phyloP scores from a whole-genome alignment of 2,329 filamentous ascomycete species.

The Hypoxylon sp. region DNA sequence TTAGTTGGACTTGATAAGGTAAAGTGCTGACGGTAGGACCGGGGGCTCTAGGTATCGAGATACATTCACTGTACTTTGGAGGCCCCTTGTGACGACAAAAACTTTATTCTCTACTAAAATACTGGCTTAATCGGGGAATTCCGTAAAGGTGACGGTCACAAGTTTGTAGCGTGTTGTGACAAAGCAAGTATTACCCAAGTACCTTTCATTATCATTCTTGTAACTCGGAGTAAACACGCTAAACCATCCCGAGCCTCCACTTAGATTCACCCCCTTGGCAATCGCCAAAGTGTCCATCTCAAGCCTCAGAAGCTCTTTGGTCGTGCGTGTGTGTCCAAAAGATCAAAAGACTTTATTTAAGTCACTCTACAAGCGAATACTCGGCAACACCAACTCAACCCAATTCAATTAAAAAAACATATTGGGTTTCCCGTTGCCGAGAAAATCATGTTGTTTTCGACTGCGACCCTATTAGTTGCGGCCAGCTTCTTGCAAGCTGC shows the following conservation, averaged over 20 bases:
- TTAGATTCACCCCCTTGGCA: conserved; percentile 38
- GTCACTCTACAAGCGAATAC: conserved; percentile 17
- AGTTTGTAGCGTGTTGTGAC: conserved; percentile 35
- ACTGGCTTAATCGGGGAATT: conserved; percentile 11
- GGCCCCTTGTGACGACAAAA: conserved; percentile 14
- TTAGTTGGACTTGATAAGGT: conserved; percentile 27
- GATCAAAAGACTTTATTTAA: conserved; percentile 8
- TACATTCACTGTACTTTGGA: conserved; percentile 18
- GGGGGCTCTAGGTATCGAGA: conserved; percentile 5
- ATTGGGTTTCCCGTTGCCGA: conserved; percentile 25
- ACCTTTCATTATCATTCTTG: conserved; percentile 21
- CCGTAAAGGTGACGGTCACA: conserved; percentile 30
- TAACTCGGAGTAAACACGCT: conserved; percentile 34
- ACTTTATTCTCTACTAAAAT: not conserved
- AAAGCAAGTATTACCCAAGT: conserved; percentile 33
- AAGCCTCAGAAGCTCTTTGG: conserved; percentile 24
- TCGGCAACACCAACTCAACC: conserved; percentile 27
- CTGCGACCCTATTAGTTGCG: conserved; percentile 66
- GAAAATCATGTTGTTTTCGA: conserved; percentile 61
- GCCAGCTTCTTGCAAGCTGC: conserved; percentile 65
- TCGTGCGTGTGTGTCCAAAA: not conserved
- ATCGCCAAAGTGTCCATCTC: conserved; percentile 53
- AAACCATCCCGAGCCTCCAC: conserved; percentile 43
- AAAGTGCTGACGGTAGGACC: conserved; percentile 19
- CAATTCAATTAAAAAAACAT: conserved; percentile 15